These are phyloP conservation scores for Yamadazyma dendronema DNA, from an alignment of 1,139 yeast genomes.

Conservation along the genomic window DNA sequence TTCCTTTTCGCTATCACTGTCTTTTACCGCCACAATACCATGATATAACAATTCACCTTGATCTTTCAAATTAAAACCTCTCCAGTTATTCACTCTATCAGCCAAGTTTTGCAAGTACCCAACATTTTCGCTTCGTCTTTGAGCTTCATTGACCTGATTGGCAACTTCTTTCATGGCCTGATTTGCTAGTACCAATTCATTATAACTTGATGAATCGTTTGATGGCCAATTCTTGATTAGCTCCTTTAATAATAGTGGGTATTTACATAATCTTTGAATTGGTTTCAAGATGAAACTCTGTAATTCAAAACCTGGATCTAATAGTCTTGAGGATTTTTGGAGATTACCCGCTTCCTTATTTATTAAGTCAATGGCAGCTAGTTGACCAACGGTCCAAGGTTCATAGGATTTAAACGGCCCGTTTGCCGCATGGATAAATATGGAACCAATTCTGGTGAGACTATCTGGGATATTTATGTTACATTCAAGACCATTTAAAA, in stretches of 20 bases:
- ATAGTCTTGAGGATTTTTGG: conserved; percentile 54
- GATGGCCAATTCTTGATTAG: conserved; percentile 51
- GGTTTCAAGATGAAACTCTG: conserved; percentile 92
- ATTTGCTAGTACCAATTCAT: conserved; percentile 69
- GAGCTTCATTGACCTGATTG: conserved; percentile 89
- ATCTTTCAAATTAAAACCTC: conserved; percentile 79
- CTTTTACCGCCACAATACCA: conserved; percentile 74
- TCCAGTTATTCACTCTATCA: conserved; percentile 84
- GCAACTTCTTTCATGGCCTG: conserved; percentile 68
- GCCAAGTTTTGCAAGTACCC: conserved; percentile 66
- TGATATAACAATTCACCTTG: conserved; percentile 85
- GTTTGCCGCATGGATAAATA: conserved; percentile 74
- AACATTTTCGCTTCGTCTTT: conserved; percentile 85
- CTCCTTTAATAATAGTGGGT: conserved; percentile 79
- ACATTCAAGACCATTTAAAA: conserved; percentile 84
- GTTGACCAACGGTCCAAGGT: conserved; percentile 86
- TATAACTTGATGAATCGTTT: conserved; percentile 46
- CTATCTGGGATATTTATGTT: conserved; percentile 73
- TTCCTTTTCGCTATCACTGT: conserved; percentile 79
- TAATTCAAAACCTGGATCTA: conserved; percentile 85
- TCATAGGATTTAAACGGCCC: conserved; percentile 86
- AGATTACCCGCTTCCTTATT: conserved; percentile 60
- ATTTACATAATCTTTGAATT: conserved; percentile 89
- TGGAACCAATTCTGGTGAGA: conserved; percentile 83
- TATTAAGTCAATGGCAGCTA: conserved; percentile 81